These are phyloP conservation scores for Fusarium sp. DNA, from an alignment of 2,329 filamentous ascomycete genomes.

Conservation along the genomic window DNA sequence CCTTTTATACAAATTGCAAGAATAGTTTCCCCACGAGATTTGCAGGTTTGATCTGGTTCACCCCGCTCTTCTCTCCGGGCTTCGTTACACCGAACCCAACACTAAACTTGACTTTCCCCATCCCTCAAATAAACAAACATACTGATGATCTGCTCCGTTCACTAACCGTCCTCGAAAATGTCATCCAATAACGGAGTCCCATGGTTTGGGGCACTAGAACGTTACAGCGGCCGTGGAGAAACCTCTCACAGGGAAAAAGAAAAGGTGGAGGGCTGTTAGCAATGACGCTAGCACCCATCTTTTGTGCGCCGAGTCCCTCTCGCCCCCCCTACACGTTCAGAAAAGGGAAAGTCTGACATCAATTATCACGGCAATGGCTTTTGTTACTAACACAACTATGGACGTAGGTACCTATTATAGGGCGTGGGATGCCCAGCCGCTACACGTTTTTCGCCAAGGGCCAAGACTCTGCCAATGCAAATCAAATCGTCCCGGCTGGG, in stretches of 20 bases:
- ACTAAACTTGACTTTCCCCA: not conserved
- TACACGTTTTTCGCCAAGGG: slow-evolving; percentile 35
- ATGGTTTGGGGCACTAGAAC: not conserved
- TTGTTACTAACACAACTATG: not conserved
- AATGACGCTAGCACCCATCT: slow-evolving; percentile 1
- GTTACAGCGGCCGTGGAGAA: slow-evolving; percentile 21
- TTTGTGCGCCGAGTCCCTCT: slow-evolving; percentile 4
- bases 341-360: not conserved
- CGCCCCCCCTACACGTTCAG: not conserved
- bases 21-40: slow-evolving; percentile 8
- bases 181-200: slow-evolving; percentile 27
- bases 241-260: not conserved
- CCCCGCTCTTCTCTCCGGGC: slow-evolving; percentile 7
- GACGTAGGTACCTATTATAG: not conserved
- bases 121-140: not conserved
- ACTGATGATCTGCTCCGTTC: not conserved
- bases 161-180: not conserved
- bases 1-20: slow-evolving; percentile 8
- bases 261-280: not conserved
- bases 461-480: slow-evolving; percentile 7
- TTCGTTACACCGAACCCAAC: slow-evolving; percentile 26
- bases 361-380: not conserved
- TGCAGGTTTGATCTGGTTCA: not conserved
- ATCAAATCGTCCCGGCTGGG: slow-evolving; percentile 32
- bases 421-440: slow-evolving; percentile 17